Base-by-base conservation (phyloP, 768 basidiomycete species). In the Suillus lakei region DNA sequence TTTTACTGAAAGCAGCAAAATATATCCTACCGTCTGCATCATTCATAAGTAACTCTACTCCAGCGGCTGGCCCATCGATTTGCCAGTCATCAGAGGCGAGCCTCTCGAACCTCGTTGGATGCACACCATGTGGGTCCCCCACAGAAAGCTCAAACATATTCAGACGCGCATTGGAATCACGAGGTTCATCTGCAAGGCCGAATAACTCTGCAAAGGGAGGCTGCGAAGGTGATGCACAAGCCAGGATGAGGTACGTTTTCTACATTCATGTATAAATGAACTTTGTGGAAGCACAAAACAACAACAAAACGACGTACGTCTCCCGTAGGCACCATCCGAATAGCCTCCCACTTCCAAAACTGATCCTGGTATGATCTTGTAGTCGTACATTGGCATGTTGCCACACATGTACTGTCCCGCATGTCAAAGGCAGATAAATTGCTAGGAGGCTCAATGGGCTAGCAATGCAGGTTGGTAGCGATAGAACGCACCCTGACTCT, bases 401-500 rank as follows among this genome's bases (percentile, higher is more conserved):
- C 71, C 15, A 79, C 56, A 63, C 82, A 84, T 6, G 68, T 65
- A 7, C 84, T 83, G 67, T 93, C 92, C n/a, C 77, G 71, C 0
- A 80, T 75, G 10, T 86, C 82, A 61, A 86, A 83, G 1, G 89
- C 74, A 30, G 83, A 84, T 23, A 93, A 71, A 64, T 84, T 74
- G 15, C 91, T 92, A 65, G 12, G 50, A 64, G 15, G 26, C 61
- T 38, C 38, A 12, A 50, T 68, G 60, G 66, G 61, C 67, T 58
- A 39, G 13, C n/a, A 38, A 23, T 62, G 53, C 30, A 28, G 51
- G 60, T 30, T 36, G 18, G 39, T 46, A 41, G 10, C 38, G 38
- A 16, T n/a, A 34, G 16, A 41, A 74, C 81, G 72, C 71, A 92
- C 92, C 92, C 93, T 48, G 85, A 82, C 69, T 86, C 82, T 60